These are phyloP conservation scores for Suillus tomentosus DNA, from an alignment of 768 basidiomycete genomes.

Conservation along the genomic window DNA sequence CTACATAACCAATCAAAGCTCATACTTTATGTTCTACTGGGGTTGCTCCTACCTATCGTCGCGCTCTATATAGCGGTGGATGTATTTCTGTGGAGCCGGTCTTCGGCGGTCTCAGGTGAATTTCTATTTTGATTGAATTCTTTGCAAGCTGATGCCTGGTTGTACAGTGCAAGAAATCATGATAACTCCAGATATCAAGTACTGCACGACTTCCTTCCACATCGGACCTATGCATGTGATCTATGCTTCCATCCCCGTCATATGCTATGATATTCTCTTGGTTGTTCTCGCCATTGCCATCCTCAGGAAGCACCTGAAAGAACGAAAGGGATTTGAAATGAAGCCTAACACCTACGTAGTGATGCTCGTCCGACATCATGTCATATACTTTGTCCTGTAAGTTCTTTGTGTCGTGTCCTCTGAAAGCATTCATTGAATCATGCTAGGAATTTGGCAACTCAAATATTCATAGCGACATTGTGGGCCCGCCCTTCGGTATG, in stretches of 20 bases:
- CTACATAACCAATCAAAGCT: not conserved
- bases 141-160: not conserved
- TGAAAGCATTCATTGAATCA: not conserved
- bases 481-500: not conserved
- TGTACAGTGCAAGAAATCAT: not conserved
- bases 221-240: not conserved
- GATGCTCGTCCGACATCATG: not conserved
- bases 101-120: not conserved
- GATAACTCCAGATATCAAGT: not conserved
- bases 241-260: not conserved
- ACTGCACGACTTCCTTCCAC: not conserved
- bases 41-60: not conserved
- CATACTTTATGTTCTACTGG: conserved; percentile 1
- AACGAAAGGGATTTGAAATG: not conserved
- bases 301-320: not conserved
- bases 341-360: not conserved
- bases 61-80: not conserved
- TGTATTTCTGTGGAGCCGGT: not conserved
- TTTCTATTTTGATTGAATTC: not conserved
- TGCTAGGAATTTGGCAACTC: not conserved
- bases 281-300: not conserved
- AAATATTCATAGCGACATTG: not conserved
- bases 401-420: not conserved
- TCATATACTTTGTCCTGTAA: conserved; percentile 1
- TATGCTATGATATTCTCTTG: not conserved